Base-by-base conservation (phyloP, 1,284 basidiomycete genomes). In the Inonotus hispidus region DNA sequence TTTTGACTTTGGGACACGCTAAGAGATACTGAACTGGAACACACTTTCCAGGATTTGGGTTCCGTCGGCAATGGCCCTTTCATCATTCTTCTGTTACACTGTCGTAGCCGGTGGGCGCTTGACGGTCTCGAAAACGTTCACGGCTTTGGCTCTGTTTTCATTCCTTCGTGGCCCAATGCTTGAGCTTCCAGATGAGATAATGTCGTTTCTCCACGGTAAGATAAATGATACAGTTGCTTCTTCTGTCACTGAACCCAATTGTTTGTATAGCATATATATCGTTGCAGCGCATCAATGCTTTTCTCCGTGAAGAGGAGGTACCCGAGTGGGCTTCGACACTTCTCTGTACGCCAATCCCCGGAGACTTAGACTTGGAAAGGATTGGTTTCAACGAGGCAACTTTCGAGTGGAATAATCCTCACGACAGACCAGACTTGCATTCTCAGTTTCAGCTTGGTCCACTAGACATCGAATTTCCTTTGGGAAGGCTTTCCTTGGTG, bases 251-350 rank as follows among this genome's bases (percentile, higher is more conserved):
- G 58, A 19, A 43, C 52, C 39, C 46, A 4, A 19, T 37, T 27
- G 43, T 53, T 19, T n/a, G 53, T 8, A 71, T 93, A 81, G 82
- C 89, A 0, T 79, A 83, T 23, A 90, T 96, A 2, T 84, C 90
- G 0, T 71, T 95, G 27, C 81, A 91, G 55, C 88, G 94, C 54
- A 91, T 96, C 60, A 80, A 90, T 29, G 84, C 82, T 0, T 96
- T 89, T 72, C 79, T 96, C 10, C 79, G 80, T 4, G 93, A 95
- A 71, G 90, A 92, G 49, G 94, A 95, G 71, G 88, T 92, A 2
- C 77, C 83, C 61, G 71, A 92, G 92, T 67, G 84, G 87, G 68
- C 72, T 93, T 53, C 73, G 73, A 49, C 83, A 92, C 69, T 75
- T 92, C 52, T 78, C 75, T 47, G 76, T 93, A n/a, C n/a, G n/a